These are phyloP conservation scores for Leishmania tarentolae DNA, from an alignment of 208 protist genomes.

Conservation along the genomic window DNA sequence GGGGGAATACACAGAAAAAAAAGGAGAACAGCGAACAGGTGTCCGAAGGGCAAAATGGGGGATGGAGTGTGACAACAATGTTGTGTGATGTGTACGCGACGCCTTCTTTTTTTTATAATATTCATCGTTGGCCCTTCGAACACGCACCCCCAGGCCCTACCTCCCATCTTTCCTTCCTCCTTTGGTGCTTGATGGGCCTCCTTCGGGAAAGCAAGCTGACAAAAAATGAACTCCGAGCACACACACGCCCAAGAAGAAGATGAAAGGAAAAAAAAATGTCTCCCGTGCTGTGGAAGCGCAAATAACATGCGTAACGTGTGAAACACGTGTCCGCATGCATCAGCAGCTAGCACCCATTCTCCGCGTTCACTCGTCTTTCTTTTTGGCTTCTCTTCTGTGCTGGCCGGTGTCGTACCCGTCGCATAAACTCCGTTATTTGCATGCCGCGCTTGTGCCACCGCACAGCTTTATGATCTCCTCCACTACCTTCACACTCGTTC, in stretches of 20 bases:
- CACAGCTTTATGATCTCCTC: neutral
- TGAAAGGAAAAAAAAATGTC: neutral
- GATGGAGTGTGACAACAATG: neutral
- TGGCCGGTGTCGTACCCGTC: neutral
- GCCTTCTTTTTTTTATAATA: neutral
- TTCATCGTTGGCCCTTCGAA: neutral
- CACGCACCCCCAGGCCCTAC: neutral
- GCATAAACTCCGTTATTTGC: too few relatives aligned
- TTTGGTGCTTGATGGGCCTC: conserved; percentile 3
- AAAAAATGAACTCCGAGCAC: conserved; percentile 3
- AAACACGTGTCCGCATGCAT: neutral
- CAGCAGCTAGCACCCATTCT: neutral
- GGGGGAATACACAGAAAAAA: conserved; percentile 1
- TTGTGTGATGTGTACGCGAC: neutral
- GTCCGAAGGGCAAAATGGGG: neutral
- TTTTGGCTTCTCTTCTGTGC: neutral
- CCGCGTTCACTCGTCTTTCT: too few relatives aligned
- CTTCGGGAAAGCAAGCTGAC: neutral
- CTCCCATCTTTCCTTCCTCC: neutral
- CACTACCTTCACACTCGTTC: neutral
- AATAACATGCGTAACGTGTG: neutral
- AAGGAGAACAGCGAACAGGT: too few relatives aligned
- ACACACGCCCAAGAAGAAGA: neutral
- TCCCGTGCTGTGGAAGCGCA: neutral
- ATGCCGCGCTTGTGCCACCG: neutral